Conservation (phyloP, 306 rosid species). For the Begonia loranthoides region DNA sequence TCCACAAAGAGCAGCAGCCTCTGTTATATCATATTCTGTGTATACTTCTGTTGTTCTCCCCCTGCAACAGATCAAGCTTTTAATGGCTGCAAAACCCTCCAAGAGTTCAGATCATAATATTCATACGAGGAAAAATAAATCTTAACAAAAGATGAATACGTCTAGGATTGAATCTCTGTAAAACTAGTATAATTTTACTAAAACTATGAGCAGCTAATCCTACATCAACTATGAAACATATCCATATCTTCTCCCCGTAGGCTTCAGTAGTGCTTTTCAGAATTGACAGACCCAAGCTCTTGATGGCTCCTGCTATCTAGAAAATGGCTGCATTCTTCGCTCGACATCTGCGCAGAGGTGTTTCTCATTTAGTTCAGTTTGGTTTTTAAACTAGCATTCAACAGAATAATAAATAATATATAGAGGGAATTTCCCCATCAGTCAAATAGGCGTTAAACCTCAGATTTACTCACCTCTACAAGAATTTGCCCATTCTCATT, state of each 20-base stretch:
- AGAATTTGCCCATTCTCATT: conserved; percentile 89
- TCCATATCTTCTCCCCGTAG: conserved; percentile 69
- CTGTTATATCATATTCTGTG: conserved; percentile 42
- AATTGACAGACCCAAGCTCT: conserved; percentile 66
- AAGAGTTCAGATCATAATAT: too few species aligned
- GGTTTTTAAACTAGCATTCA: conserved; percentile 7
- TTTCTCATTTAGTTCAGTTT: neutral
- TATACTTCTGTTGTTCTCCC: conserved; percentile 59
- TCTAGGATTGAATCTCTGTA: too few species aligned
- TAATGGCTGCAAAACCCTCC: too few species aligned
- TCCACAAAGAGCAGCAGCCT: conserved; percentile 15
- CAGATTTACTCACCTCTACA: conserved; percentile 52
- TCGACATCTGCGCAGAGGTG: conserved; percentile 49
- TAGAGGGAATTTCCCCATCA: too few species aligned
- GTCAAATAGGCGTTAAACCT: neutral
- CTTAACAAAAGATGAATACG: too few species aligned
- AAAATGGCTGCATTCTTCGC: conserved; percentile 93
- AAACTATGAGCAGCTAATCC: neutral
- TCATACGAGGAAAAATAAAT: too few species aligned
- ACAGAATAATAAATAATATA: neutral
- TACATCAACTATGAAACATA: conserved; percentile 95
- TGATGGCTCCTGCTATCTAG: conserved; percentile 92
- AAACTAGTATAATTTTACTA: too few species aligned
- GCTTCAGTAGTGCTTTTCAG: conserved; percentile 73
- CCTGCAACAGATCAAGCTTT: conserved; percentile 34